Base-by-base conservation (phyloP, 1,284 basidiomycete genomes). In the Calocybe gambosa region DNA sequence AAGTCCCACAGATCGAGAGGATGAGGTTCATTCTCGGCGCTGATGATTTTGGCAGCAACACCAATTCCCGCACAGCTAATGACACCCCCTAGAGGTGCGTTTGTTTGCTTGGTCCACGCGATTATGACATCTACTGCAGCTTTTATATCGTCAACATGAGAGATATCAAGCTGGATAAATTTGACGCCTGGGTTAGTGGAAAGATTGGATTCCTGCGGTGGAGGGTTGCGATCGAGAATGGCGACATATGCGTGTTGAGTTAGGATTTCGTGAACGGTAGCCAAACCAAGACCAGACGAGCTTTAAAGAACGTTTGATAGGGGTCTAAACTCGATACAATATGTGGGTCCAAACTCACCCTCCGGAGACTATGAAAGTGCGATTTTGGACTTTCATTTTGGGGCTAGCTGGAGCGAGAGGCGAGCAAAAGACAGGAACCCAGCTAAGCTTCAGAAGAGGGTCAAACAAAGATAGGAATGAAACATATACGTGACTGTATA, bases 61-160 rank as follows among this genome's bases (percentile, higher is more conserved):
- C 62, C 76, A 0, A 77, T 69, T 18, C 77, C 77, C 1, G 77
- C 77, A 52, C 72, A 77, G 56, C 77, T 77, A 36, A 79, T 66
- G 2, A 79, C 70, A 12, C 77, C 77, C 25, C 15, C 33, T 5
- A 37, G 35, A 13, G 58, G 55, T 13, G 74, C 71, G 13, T 61
- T 58, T 0, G 70, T 74, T 43, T 65, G 59, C 18, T 64, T 52
- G 2, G 69, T 54, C 77, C 77, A 79, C 38, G 58, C 58, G 1
- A 71, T 63, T 1, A 37, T 43, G 15, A 40, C 43, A 13, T 68
- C 63, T 5, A 78, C 71, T 5, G 73, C 72, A 13, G 55, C 51
- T 43, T 65, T 56, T 29, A 77, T 66, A 41, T 73, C 60, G 0
- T 56, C 54, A 20, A 65, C 54, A 6, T 64, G 52, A 3, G 69